These are phyloP conservation scores for Paxillus involutus DNA, from an alignment of 768 basidiomycete genomes.

Conservation along the genomic window DNA sequence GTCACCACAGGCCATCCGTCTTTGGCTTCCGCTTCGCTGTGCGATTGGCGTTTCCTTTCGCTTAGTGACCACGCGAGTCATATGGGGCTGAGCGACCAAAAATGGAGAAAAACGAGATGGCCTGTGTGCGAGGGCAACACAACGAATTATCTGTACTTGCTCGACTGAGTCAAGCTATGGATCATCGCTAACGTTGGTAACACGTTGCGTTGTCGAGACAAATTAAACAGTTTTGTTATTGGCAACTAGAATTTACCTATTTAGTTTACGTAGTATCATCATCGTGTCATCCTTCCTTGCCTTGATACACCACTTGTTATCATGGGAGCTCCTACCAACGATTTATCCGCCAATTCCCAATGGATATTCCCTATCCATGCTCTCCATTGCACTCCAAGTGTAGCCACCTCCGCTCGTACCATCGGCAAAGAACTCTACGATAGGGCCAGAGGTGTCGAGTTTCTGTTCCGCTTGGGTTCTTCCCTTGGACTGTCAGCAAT, in stretches of 20 bases:
- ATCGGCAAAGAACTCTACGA: slow-evolving; percentile 74
- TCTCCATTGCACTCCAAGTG: slow-evolving; percentile 58
- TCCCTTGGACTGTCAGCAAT: slow-evolving; percentile 70
- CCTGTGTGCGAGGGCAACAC: no score
- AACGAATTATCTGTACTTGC: no score
- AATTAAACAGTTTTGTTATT: no score
- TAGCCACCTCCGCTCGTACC: slow-evolving; percentile 41
- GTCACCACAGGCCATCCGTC: slow-evolving; percentile 15
- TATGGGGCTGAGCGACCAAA: not conserved
- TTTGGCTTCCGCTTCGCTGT: slow-evolving; percentile 16
- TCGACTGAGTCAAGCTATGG: no score
- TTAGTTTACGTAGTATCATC: no score
- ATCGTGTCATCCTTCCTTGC: no score
- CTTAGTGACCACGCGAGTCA: not conserved
- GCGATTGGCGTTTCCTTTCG: slow-evolving; percentile 14
- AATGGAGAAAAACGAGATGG: not conserved
- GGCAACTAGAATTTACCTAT: no score
- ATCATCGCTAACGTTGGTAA: no score
- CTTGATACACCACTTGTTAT: not conserved
- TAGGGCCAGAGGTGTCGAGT: slow-evolving; percentile 79
- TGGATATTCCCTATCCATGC: slow-evolving; percentile 72
- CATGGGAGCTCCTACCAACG: slow-evolving; percentile 25
- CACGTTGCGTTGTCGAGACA: no score
- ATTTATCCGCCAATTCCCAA: slow-evolving; percentile 43
- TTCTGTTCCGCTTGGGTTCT: slow-evolving; percentile 79